Percentiles rank a stretch among this genome's conserved stretches.
phyloP scores from a whole-genome alignment of 179 eudicot genomes.

The Gypsophila paniculata region DNA sequence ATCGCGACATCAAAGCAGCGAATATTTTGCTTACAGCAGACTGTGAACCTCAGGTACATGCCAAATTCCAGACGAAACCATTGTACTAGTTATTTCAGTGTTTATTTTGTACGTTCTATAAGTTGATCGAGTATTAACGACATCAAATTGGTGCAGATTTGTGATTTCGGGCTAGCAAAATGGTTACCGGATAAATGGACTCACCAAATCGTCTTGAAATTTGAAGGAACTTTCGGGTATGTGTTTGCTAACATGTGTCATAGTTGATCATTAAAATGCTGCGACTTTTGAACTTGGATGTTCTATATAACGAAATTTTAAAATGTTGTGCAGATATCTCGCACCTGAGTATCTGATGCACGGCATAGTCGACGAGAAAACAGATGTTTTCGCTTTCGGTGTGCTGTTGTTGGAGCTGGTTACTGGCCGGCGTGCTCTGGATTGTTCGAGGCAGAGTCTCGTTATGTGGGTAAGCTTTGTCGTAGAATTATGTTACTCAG shows the following conservation, averaged over 20 bases:
- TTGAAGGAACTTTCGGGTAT: constrained; percentile 94
- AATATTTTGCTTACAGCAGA: constrained; percentile 35
- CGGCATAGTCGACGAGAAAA: constrained; percentile 82
- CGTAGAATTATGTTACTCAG: neutral
- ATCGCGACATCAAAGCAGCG: constrained; percentile 43
- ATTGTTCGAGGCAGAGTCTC: constrained; percentile 46
- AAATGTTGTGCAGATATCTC: constrained; percentile 49
- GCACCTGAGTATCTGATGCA: constrained; percentile 91
- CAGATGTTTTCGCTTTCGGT: constrained; percentile 83
- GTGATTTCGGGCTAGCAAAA: constrained; percentile 91
- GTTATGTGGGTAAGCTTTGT: constrained; percentile 41
- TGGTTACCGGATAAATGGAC: constrained; percentile 95
- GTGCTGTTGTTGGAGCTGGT: constrained; percentile 54
- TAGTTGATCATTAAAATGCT: neutral
- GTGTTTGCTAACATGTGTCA: neutral
- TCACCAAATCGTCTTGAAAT: constrained; percentile 69
- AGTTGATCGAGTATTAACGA: neutral
- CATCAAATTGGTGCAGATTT: constrained; percentile 48
- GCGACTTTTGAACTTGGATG: neutral
- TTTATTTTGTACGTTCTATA: neutral
- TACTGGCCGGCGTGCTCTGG: constrained; percentile 44
- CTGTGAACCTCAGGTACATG: constrained; percentile 38
- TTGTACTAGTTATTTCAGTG: neutral
- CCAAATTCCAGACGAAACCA: neutral
- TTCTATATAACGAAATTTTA: neutral